Conservation (phyloP, 108 stramenopile species). For the Nitzschia sp. region DNA sequence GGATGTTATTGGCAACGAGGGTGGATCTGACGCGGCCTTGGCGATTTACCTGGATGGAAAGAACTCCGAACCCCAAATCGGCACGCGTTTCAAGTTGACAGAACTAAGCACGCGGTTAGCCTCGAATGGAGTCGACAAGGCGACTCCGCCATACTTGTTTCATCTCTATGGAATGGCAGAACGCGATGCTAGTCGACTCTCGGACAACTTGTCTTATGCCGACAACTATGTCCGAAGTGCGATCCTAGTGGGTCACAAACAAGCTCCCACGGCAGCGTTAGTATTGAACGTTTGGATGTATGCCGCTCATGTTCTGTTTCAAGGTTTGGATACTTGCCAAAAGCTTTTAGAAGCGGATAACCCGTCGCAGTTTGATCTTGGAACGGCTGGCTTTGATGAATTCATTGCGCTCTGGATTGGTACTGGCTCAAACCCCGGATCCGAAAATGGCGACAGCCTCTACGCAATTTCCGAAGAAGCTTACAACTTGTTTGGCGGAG, state of each 20-base stretch:
- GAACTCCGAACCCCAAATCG: slow-evolving; percentile 40
- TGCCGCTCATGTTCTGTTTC: slow-evolving; percentile 61
- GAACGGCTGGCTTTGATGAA: slow-evolving; percentile 61
- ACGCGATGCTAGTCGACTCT: slow-evolving; percentile 24
- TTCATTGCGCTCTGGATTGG: slow-evolving; percentile 86
- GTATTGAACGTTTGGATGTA: slow-evolving; percentile 72
- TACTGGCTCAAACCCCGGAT: slow-evolving; percentile 52
- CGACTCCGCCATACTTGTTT: slow-evolving; percentile 56
- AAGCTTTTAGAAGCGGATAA: slow-evolving; percentile 53
- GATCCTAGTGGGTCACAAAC: slow-evolving; percentile 28
- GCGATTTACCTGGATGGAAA: slow-evolving; percentile 62
- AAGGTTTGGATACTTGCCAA: slow-evolving; percentile 60
- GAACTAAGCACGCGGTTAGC: slow-evolving; percentile 33
- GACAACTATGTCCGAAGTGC: slow-evolving; percentile 51
- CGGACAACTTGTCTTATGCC: slow-evolving; percentile 47
- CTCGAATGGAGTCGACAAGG: slow-evolving; percentile 21
- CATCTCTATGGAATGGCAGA: slow-evolving; percentile 68
- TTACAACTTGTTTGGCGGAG: slow-evolving; percentile 42
- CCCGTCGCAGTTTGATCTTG: slow-evolving; percentile 46
- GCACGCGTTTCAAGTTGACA: slow-evolving; percentile 39
- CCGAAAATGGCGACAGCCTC: slow-evolving; percentile 58
- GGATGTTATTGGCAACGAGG: slow-evolving; percentile 5
- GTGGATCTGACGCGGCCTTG: slow-evolving; percentile 34
- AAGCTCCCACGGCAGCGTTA: slow-evolving; percentile 51
- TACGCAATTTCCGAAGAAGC: slow-evolving; percentile 67